Conservation (phyloP, 129 eudicot species). For the Glebionis coronaria region DNA sequence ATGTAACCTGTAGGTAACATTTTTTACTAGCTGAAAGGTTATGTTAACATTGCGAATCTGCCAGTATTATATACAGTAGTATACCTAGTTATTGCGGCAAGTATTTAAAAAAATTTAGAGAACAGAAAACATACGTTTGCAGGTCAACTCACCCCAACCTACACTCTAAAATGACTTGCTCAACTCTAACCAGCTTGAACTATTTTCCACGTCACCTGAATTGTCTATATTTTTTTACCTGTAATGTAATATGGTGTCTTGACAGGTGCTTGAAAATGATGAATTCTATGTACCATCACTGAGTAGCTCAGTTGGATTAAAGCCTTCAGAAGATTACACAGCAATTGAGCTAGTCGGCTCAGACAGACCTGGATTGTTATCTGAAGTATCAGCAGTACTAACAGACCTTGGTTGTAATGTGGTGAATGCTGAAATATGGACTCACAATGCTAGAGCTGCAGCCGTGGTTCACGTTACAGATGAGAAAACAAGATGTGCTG, state of each 20-base stretch:
- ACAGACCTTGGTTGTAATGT: slow-evolving; percentile 77
- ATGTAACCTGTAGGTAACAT: neutral
- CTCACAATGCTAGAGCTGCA: slow-evolving; percentile 92
- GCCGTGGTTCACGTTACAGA: slow-evolving; percentile 90
- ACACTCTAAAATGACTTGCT: too few relatives aligned
- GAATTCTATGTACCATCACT: slow-evolving; percentile 50
- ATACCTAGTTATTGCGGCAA: too few relatives aligned
- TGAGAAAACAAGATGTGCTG: slow-evolving; percentile 52
- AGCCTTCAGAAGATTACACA: slow-evolving; percentile 75
- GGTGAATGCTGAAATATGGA: slow-evolving; percentile 96
- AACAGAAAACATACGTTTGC: neutral
- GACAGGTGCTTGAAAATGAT: slow-evolving; percentile 78
- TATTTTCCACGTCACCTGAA: neutral
- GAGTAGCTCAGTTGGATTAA: slow-evolving; percentile 69
- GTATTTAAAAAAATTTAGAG: too few relatives aligned
- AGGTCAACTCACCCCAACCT: neutral
- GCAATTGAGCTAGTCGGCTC: slow-evolving; percentile 84
- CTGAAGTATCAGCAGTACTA: slow-evolving; percentile 92
- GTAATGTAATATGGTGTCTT: neutral
- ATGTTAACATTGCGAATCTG: too few relatives aligned
- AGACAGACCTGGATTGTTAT: slow-evolving; percentile 92
- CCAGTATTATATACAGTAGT: too few relatives aligned
- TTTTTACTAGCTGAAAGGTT: neutral
- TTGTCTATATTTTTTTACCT: neutral
- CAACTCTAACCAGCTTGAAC: neutral